Base-by-base conservation (phyloP, 768 basidiomycete genomes). In the Pleurotus pulmonarius region DNA sequence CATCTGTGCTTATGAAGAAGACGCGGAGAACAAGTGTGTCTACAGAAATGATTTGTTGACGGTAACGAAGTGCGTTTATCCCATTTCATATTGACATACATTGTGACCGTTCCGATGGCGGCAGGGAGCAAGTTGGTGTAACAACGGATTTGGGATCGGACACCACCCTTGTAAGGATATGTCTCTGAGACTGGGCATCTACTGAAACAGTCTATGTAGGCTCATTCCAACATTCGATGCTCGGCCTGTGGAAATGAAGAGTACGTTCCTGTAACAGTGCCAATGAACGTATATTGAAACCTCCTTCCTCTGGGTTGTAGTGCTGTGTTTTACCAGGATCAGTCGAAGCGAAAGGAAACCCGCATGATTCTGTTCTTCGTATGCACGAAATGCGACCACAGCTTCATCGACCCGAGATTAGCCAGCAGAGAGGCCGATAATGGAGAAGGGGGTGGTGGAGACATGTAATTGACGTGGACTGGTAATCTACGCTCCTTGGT, bases 321-420 rank as follows among this genome's bases (percentile, higher is more conserved):
- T 66, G 85, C 92, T 49, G 95, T 98, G 4, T 84, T 91, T 67
- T 98, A 90, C 70, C 96, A 98, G 70, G 96, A 98, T 71, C 96
- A 98, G 69, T 97, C 94, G 15, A 95, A 96, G 68, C 87, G 96
- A 55, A 93, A 92, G 64, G 93, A 96, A 67, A 98, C 96, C 1
- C 82, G 90, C 2, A 96, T 96, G 94, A 91, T 92, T 49, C 79
- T 94, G 1, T 95, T 94, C 75, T 95, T 86, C 67, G 92, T 94
- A 46, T 95, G 92, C 67, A 83, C 85, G 18, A 88, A 88, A 63
- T 93, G 91, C 69, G 86, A 87, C 61, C 75, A 88, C 61, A 83
- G 77, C 63, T 93, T 88, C 66, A 79, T 78, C 52, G 92, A 94
- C 69, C 86, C 90, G 18, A 78, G 76, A 20, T 64, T 90, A 43